phyloP scores from a whole-genome alignment of 2,329 filamentous ascomycete species.

The Xylariaceae sp. region DNA sequence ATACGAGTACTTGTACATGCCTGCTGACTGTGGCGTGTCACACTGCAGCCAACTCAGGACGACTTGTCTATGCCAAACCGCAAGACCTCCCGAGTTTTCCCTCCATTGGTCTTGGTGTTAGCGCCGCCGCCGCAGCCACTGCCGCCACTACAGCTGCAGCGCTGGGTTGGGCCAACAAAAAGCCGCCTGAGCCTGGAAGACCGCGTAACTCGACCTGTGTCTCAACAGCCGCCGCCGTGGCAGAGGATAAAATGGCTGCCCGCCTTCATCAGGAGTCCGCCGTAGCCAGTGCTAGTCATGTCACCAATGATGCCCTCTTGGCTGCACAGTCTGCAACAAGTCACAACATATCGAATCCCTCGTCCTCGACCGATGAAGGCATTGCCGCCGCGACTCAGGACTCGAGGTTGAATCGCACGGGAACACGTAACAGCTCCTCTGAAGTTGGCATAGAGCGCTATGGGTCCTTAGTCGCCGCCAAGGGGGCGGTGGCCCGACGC shows the following conservation, averaged over 20 bases:
- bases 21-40: conserved; percentile 6
- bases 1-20: neutral
- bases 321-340: conserved; percentile 52
- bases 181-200: conserved; percentile 60
- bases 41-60: conserved; percentile 25
- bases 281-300: conserved; percentile 53
- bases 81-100: conserved; percentile 71
- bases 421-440: conserved; percentile 42
- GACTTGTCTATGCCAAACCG: conserved; percentile 42
- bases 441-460: conserved; percentile 44
- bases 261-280: conserved; percentile 59
- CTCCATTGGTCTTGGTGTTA: conserved; percentile 53
- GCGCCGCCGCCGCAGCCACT: conserved; percentile 33
- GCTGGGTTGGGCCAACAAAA: conserved; percentile 67
- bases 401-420: conserved; percentile 46
- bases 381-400: conserved; percentile 66
- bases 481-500: conserved; percentile 64
- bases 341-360: conserved; percentile 46
- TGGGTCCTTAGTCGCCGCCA: conserved; percentile 69
- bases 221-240: conserved; percentile 31
- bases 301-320: conserved; percentile 68
- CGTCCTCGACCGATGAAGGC: conserved; percentile 42
- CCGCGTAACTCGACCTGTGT: conserved; percentile 57
- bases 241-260: conserved; percentile 30
- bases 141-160: conserved; percentile 71